Conservation (phyloP, 441 rosid species). For the Erysimum cheiri region DNA sequence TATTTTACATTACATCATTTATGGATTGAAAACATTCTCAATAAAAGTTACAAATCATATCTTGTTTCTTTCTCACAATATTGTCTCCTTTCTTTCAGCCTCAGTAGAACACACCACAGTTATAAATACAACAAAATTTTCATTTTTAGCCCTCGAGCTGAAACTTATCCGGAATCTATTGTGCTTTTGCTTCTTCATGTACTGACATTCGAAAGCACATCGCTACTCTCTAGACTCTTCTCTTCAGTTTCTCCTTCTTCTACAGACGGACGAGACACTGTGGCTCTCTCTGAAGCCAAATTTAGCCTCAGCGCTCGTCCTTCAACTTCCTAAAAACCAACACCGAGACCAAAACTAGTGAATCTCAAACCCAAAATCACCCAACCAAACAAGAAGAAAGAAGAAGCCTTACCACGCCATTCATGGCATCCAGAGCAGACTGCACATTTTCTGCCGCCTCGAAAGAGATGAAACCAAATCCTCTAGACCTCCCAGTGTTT, state of each 20-base stretch:
- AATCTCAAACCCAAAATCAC: constrained; percentile 29
- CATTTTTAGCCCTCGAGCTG: background rate
- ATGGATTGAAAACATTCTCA: constrained; percentile 18
- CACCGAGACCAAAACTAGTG: constrained; percentile 3
- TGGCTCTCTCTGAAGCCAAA: constrained; percentile 63
- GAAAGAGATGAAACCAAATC: constrained; percentile 82
- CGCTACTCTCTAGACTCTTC: constrained; percentile 48
- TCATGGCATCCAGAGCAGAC: constrained; percentile 57
- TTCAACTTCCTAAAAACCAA: constrained; percentile 71
- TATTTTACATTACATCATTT: constrained; percentile 22
- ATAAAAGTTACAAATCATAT: constrained; percentile 16
- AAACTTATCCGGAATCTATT: constrained; percentile 1
- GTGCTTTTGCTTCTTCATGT: constrained; percentile 41
- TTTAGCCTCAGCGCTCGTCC: constrained; percentile 87
- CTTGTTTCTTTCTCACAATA: constrained; percentile 34
- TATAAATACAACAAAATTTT: constrained; percentile 22
- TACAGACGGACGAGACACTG: constrained; percentile 36
- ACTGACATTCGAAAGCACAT: constrained; percentile 56
- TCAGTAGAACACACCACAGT: constrained; percentile 15
- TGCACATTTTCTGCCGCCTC: constrained; percentile 64
- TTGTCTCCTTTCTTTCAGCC: constrained; percentile 30
- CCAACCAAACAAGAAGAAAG: constrained; percentile 10
- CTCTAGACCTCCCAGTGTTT: constrained; percentile 77
- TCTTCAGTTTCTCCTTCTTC: constrained; percentile 39
- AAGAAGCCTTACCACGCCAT: constrained; percentile 67